Percentiles rank a stretch among this genome's conserved stretches.
Evolutionary conservation across 768 basidiomycete genomes (phyloP).

Genomic region (Cystobasidium ongulense): DNA sequence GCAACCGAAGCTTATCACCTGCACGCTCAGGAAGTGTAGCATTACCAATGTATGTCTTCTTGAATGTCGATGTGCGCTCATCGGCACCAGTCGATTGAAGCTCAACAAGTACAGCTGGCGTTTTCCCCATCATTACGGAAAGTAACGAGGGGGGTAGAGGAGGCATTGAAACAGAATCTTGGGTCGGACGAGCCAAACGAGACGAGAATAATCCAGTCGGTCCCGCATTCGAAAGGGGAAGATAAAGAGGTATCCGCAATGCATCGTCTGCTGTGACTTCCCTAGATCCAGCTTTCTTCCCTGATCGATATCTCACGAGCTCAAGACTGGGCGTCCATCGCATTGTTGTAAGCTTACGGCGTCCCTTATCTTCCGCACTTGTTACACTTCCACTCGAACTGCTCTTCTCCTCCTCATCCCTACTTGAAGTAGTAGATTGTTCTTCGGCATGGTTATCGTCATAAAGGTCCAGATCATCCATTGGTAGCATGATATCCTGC

Average conservation of each 20-base stretch:
- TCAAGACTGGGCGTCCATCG: not conserved
- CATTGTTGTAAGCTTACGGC: not conserved
- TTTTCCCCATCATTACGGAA: not conserved
- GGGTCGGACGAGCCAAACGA: not conserved
- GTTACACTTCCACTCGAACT: not conserved
- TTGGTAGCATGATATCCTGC: not conserved
- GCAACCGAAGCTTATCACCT: not conserved
- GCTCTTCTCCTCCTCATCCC: not conserved
- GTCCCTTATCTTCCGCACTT: not conserved
- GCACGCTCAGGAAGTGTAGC: not conserved
- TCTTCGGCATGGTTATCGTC: not conserved
- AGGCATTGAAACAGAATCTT: not conserved
- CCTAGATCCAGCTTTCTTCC: not conserved
- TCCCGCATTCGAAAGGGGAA: not conserved
- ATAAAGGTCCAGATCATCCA: slow-evolving; percentile 17
- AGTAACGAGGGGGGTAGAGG: not conserved
- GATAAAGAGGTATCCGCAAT: not conserved
- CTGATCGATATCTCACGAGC: not conserved
- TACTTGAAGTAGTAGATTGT: not conserved
- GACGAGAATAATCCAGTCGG: not conserved
- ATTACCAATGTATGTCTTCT: too few relatives aligned
- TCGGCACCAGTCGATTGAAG: not conserved
- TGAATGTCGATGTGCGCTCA: too few relatives aligned
- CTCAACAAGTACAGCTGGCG: not conserved
- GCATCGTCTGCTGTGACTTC: not conserved